Evolutionary conservation across 2,329 filamentous ascomycete species (phyloP), one percentile per base, ranked within the genome.

Genomic region (Monascus ruber): DNA sequence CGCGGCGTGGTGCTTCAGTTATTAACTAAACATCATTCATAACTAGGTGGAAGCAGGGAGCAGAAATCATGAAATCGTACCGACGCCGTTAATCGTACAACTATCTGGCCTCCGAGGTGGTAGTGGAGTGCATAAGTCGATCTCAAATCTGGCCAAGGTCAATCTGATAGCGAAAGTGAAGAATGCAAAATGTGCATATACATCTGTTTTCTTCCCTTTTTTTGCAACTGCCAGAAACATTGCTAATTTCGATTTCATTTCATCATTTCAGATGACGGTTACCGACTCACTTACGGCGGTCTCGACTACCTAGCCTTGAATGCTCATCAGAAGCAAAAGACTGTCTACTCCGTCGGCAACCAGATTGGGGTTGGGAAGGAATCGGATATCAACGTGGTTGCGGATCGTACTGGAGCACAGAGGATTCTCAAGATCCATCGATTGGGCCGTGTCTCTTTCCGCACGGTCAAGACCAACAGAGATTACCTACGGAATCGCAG

Each of bases 301-400:
- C 79, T 96, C 35, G 91, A 98, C 68, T 98, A 98, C 64, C 79
- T 98, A n/a, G 86, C 91, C 10, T 74, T 98, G 39, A 87, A 96
- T 65, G 80, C 86, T 0, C 82, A 96, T 60, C 81, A 88, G 42
- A 83, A 84, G 52, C 73, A 79, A 47, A 81, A 83, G 51, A 76
- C 75, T 40, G 76, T 96, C 32, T 96, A 94, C 73, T 93, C 85
- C 50, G 85, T 96, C 4, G 91, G 91, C 38, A 91, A 83, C 62
- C 84, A 93, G 55, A 85, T 98, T 48, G 91, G 93, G 35, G 88
- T 96, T 3, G 91, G 91, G 39, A 98, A 98, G 63, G 91, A 98
- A 67, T 94, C 85, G 51, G 91, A 98, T 58, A 96, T 98, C 56
- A 84, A 93, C 63, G 81, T 96, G 42, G 88, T 94, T 36, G 89